Evolutionary conservation across 306 rosid genomes (phyloP).

Genomic region (Citrullus colocynthis): DNA sequence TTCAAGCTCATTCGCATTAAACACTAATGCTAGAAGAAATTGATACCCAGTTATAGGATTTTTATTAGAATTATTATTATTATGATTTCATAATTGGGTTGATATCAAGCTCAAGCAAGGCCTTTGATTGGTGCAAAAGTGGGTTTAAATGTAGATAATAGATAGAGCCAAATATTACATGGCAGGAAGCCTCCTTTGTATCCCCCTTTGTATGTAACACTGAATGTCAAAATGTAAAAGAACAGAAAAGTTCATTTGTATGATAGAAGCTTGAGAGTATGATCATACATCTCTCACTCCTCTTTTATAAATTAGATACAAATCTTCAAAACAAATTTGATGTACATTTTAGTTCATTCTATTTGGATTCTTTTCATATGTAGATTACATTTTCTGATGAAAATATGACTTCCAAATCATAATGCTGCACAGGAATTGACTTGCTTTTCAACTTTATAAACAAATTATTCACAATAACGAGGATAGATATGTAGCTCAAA

Average conservation of each 20-base stretch:
- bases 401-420: neutral
- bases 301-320: neutral
- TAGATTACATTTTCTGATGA: neutral
- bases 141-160: constrained; percentile 3
- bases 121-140: neutral
- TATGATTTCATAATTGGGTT: neutral
- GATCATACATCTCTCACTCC: neutral
- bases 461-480: neutral
- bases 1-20: neutral
- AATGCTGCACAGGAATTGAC: neutral
- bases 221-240: neutral
- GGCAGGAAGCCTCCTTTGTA: constrained; percentile 1
- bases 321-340: neutral
- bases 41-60: neutral
- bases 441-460: neutral
- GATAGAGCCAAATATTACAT: constrained; percentile 1
- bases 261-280: neutral
- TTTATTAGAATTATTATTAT: neutral
- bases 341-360: neutral
- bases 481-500: neutral
- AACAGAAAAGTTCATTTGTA: neutral
- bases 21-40: neutral
- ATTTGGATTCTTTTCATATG: neutral
- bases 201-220: neutral
- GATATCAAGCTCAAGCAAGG: neutral